Evolutionary conservation across 306 rosid species (phyloP), one percentile per base, ranked within the genome.

Genomic region (Trifolium pratense): DNA sequence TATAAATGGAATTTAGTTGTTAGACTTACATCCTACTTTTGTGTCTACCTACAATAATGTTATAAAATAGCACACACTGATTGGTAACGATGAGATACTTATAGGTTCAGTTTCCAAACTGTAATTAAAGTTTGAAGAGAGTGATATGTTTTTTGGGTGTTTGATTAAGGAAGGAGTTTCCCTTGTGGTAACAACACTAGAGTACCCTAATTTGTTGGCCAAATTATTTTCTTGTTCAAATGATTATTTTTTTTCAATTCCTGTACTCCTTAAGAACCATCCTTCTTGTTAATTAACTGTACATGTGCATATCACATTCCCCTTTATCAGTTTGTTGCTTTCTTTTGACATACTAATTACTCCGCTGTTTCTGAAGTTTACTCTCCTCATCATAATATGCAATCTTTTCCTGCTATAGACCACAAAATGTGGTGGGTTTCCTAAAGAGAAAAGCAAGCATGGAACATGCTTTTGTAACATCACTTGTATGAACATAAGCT

Each of bases 401-500:
- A 26, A 25, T 45, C 25, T 32, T 25, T 67, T 45, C 31, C 37
- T 65, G 70, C 20, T 66, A 21, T 66, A 43, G 56, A 23, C 15
- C 57, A 66, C 71, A 66, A 14, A 49, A 14, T 69, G 6, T 70
- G 26, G 60, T 34, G 42, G 53, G 3, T 74, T 49, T 12, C 52
- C 53, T 64, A 49, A 36, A 55, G 64, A 14, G 42, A 20, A 13
- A 74, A 36, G 51, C 7, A 9, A 62, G 71, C 64, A 34, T 36
- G 55, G 55, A 0, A 16, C 46, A 10, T 10, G 49, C 63, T 74
- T 74, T 36, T 62, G 17, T 20, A 51, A 49, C 53, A 20, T 74
- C 42, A 75, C n/a, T 29, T 74, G 64, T n/a, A 36, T 52, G 73
- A 65, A 52, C 32, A 52, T 42, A 64, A 64, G 66, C 56, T 51